A percentile compares a stretch with the other conserved stretches of the same genome.
These are phyloP conservation scores for Tolypocladium inflatum DNA, from an alignment of 2,329 filamentous ascomycete genomes.

Conservation along the genomic window DNA sequence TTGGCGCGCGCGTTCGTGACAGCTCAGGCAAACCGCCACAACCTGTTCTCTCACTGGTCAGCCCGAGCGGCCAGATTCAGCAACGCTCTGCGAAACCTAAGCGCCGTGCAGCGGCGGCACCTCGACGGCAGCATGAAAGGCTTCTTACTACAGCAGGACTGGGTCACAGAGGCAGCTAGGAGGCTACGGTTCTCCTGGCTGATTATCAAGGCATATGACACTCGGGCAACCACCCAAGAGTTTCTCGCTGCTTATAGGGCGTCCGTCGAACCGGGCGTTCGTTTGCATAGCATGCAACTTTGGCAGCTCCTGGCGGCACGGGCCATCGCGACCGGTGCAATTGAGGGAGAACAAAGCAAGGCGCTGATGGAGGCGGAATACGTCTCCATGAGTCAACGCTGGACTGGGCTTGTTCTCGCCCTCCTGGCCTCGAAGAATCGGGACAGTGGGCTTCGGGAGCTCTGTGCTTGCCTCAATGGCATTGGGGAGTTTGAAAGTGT, in stretches of 20 bases:
- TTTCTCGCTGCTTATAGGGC: conserved; percentile 6
- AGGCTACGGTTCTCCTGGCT: conserved; percentile 13
- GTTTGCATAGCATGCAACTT: conserved; percentile 8
- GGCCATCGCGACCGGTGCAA: conserved; percentile 2
- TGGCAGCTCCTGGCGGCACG: conserved; percentile 12
- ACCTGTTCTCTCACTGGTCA: conserved; percentile 8
- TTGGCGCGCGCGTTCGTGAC: conserved; percentile 7
- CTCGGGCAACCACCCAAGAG: conserved; percentile 3
- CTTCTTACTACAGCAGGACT: conserved; percentile 6
- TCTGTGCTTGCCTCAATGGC: conserved; percentile 6
- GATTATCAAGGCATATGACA: conserved; percentile 9
- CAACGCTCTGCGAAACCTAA: conserved; percentile 6
- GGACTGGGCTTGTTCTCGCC: conserved; percentile 7
- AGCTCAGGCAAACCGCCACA: conserved; percentile 10
- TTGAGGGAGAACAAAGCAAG: conserved; percentile 2
- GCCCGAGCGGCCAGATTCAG: conserved; percentile 8
- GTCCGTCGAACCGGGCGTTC: neutral
- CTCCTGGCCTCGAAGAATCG: conserved; percentile 1
- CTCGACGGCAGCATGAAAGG: conserved; percentile 5
- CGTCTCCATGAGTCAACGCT: conserved; percentile 8
- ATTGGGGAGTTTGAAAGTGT: conserved; percentile 8
- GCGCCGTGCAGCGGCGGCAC: conserved; percentile 1
- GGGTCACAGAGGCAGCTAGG: neutral
- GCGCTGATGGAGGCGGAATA: conserved; percentile 5
- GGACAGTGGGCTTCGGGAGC: conserved; percentile 3